Evolutionary conservation across 371 early-diverging fungal species (phyloP).

Genomic region (Smittium mucronatum): DNA sequence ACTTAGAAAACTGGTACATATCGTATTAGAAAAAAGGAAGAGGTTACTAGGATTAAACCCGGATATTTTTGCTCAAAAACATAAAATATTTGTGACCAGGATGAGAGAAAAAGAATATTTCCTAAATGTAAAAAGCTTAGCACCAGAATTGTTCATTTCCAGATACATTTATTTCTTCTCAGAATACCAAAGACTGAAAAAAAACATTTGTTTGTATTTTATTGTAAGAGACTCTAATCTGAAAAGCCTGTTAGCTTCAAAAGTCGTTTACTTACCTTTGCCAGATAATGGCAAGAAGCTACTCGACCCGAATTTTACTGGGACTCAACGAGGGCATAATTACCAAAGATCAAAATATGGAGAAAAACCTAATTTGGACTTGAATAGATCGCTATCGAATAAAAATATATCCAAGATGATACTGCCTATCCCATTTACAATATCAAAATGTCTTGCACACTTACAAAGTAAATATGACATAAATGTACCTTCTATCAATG

Average conservation of each 20-base stretch:
- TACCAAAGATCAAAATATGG: not conserved
- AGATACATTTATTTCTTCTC: not conserved
- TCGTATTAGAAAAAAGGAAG: not conserved
- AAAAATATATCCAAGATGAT: not conserved
- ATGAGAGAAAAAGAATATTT: not conserved
- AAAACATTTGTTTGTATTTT: not conserved
- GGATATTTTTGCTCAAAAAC: not conserved
- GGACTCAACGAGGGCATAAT: not conserved
- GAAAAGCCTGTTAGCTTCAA: not conserved
- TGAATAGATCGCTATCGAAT: not conserved
- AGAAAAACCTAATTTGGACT: not conserved
- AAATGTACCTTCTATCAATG: not conserved
- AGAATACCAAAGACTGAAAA: not conserved
- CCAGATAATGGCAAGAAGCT: not conserved
- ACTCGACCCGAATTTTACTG: not conserved
- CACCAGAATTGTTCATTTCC: not conserved
- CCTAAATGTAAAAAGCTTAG: not conserved
- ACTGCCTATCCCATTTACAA: not conserved
- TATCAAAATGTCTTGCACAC: not conserved
- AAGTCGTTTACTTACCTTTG: not conserved
- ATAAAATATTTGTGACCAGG: not conserved
- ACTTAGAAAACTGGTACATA: not conserved
- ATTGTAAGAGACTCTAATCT: not conserved
- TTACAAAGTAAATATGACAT: not conserved
- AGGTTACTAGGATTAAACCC: not conserved